A percentile compares a stretch with the other conserved stretches of the same genome.
These are phyloP conservation scores for Pseudocohnilembus persalinus DNA, from an alignment of 169 alveolate genomes.

Conservation along the genomic window DNA sequence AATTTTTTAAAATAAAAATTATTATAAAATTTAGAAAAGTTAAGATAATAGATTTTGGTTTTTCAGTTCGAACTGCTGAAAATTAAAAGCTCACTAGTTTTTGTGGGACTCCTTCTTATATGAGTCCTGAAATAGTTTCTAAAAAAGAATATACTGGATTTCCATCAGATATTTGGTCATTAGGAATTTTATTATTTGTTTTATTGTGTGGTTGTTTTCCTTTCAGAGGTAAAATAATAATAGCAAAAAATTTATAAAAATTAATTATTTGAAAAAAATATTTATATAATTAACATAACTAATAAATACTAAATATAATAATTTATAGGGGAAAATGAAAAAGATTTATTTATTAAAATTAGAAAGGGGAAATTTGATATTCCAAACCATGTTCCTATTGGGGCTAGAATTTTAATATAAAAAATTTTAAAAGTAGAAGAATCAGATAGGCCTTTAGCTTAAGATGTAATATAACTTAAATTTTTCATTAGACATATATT, in stretches of 20 bases:
- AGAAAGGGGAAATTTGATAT: neutral
- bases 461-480: neutral
- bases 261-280: too few relatives aligned
- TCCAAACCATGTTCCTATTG: neutral
- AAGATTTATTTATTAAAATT: neutral
- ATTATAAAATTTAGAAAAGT: neutral
- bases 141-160: slow-evolving; percentile 62
- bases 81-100: slow-evolving; percentile 66
- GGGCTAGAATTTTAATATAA: neutral
- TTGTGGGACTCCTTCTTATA: slow-evolving; percentile 90
- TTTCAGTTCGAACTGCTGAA: slow-evolving; percentile 65
- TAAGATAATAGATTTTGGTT: slow-evolving; percentile 81
- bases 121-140: slow-evolving; percentile 84
- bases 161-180: slow-evolving; percentile 84
- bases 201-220: slow-evolving; percentile 68
- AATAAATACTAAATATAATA: neutral
- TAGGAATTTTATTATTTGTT: slow-evolving; percentile 69
- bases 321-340: neutral
- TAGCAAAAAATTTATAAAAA: slow-evolving; percentile 41
- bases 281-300: neutral
- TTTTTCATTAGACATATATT: too few relatives aligned
- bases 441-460: neutral
- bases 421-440: neutral
- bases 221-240: slow-evolving; percentile 53
- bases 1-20: too few relatives aligned